phyloP scores from a whole-genome alignment of 2,329 filamentous ascomycete genomes.

The Trichoderma citrinoviride region DNA sequence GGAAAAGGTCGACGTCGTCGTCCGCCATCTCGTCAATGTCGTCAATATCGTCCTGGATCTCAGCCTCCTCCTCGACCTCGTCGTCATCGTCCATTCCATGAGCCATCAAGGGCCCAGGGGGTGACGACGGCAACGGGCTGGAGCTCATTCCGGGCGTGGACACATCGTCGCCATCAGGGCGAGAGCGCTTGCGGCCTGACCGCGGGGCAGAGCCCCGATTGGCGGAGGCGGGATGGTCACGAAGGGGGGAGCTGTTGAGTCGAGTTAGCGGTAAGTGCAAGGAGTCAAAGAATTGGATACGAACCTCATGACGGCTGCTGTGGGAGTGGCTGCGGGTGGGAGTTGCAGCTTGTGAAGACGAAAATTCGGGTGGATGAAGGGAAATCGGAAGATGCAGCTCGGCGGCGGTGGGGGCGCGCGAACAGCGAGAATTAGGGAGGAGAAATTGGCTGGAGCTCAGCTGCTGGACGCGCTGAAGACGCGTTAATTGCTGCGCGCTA shows the following conservation, averaged over 20 bases:
- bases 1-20: conserved; percentile 76
- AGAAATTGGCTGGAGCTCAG: conserved; percentile 28
- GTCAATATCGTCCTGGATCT: conserved; percentile 69
- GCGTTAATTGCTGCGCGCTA: conserved; percentile 46
- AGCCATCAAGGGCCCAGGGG: conserved; percentile 60
- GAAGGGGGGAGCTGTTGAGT: conserved; percentile 70
- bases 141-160: conserved; percentile 53
- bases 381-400: conserved; percentile 20
- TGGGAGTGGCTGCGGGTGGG: not conserved
- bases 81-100: conserved; percentile 69
- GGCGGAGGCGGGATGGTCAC: conserved; percentile 75
- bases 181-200: conserved; percentile 55
- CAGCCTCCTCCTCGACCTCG: conserved; percentile 68
- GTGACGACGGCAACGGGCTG: conserved; percentile 65
- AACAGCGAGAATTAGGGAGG: conserved; percentile 25
- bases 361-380: not conserved
- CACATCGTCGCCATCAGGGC: conserved; percentile 50
- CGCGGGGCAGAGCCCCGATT: conserved; percentile 66
- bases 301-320: conserved; percentile 29
- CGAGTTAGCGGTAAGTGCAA: conserved; percentile 18
- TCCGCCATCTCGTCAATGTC: conserved; percentile 80
- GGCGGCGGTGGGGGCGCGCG: conserved; percentile 23
- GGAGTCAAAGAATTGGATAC: not conserved
- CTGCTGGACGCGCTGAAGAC: conserved; percentile 31
- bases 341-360: conserved; percentile 2